Conservation (phyloP, 2,329 filamentous ascomycete species). For the Tricladium varicosporioides region DNA sequence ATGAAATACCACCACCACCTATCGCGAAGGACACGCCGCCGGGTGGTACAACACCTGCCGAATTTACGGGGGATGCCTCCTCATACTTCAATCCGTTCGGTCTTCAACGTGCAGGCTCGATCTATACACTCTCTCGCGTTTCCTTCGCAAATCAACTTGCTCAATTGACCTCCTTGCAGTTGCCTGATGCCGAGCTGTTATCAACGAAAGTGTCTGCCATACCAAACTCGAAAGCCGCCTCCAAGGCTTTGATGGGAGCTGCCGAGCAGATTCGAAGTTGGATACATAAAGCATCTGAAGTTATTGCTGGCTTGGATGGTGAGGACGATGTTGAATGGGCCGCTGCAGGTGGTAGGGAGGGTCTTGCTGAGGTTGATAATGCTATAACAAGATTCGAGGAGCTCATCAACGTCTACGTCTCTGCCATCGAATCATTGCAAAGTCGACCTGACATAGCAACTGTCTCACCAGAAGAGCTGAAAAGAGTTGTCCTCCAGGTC, state of each 20-base stretch:
- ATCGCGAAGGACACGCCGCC: constrained; percentile 52
- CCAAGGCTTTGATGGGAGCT: constrained; percentile 78
- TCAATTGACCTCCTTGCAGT: constrained; percentile 83
- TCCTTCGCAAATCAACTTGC: constrained; percentile 93
- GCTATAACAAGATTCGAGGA: constrained; percentile 83
- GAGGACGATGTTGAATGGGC: constrained; percentile 99
- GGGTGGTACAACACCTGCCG: constrained; percentile 37
- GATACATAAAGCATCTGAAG: constrained; percentile 89
- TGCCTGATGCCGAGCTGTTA: constrained; percentile 82
- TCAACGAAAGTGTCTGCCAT: constrained; percentile 83
- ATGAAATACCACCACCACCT: constrained; percentile 41
- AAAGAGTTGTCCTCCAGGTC: constrained; percentile 80
- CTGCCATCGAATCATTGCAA: constrained; percentile 91
- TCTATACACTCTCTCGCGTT: constrained; percentile 88
- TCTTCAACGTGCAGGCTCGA: constrained; percentile 72
- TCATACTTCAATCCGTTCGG: constrained; percentile 66
- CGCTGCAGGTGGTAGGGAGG: constrained; percentile 79
- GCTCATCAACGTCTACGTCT: constrained; percentile 87
- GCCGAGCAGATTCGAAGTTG: constrained; percentile 91
- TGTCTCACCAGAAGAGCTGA: constrained; percentile 70
- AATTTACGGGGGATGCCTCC: constrained; percentile 29
- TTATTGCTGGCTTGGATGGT: constrained; percentile 83
- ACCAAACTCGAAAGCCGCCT: constrained; percentile 78
- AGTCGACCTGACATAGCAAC: constrained; percentile 69
- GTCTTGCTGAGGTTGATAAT: constrained; percentile 68